A percentile compares a stretch with the other conserved stretches of the same genome.
phyloP scores from a whole-genome alignment of 2,329 filamentous ascomycete species.

The Pyricularia pennisetigena region DNA sequence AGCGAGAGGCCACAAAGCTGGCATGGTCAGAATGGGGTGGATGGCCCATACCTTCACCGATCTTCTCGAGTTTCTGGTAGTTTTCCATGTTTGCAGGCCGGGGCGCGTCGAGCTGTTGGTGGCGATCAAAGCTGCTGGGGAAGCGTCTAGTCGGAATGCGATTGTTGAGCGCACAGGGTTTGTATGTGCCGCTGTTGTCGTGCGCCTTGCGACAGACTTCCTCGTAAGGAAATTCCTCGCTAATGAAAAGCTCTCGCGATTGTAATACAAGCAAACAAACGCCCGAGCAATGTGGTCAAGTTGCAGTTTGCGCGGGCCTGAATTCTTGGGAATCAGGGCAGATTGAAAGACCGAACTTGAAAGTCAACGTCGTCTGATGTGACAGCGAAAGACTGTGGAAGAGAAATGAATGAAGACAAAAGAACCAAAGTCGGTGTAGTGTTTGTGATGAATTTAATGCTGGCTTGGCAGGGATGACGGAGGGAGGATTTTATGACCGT shows the following conservation, averaged over 20 bases:
- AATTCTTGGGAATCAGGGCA: not conserved
- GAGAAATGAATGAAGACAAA: not conserved
- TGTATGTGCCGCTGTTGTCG: not conserved
- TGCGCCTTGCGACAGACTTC: not conserved
- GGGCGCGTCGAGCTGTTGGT: not conserved
- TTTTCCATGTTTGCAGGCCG: slow-evolving; percentile 57
- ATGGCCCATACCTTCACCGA: slow-evolving; percentile 62
- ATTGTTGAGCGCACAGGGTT: not conserved
- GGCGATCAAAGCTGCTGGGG: not conserved
- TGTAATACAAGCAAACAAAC: not conserved
- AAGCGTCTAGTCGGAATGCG: not conserved
- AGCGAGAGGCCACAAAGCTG: not conserved
- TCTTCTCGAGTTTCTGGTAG: slow-evolving; percentile 88
- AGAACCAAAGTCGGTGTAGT: not conserved
- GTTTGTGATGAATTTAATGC: slow-evolving; percentile 1
- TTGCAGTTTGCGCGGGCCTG: not conserved
- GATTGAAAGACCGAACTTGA: not conserved
- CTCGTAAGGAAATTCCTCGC: not conserved
- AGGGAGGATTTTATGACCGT: not conserved
- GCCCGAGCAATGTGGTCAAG: not conserved
- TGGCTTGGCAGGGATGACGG: not conserved
- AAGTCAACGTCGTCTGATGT: not conserved
- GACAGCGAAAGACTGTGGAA: not conserved
- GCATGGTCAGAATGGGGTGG: not conserved
- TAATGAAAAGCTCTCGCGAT: not conserved